These are phyloP conservation scores for Astragalus membranaceus DNA, from an alignment of 306 rosid genomes.

Conservation along the genomic window DNA sequence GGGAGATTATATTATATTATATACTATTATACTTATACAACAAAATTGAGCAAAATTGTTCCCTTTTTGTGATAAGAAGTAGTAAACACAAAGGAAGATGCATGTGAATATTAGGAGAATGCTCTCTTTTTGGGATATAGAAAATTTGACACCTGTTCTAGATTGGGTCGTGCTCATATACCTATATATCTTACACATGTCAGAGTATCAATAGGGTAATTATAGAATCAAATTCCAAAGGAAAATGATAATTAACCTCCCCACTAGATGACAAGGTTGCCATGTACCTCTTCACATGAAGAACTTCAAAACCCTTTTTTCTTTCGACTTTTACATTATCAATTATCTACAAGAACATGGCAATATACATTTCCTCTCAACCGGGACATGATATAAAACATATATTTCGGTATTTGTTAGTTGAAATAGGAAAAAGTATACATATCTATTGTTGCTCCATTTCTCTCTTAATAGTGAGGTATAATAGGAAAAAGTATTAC, in stretches of 20 bases:
- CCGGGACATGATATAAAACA: too few relatives aligned
- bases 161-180: constrained; percentile 31
- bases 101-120: constrained; percentile 34
- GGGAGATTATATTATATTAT: too few relatives aligned
- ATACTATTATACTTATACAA: too few relatives aligned
- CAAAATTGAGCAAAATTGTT: too few relatives aligned
- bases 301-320: neutral
- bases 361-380: constrained; percentile 14
- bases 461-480: too few relatives aligned
- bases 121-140: constrained; percentile 20
- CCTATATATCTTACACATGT: neutral
- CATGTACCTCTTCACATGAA: constrained; percentile 29
- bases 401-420: too few relatives aligned
- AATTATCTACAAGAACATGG: constrained; percentile 28
- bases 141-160: constrained; percentile 21
- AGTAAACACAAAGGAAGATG: constrained; percentile 11
- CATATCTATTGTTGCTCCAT: too few relatives aligned
- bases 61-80: constrained; percentile 14
- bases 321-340: constrained; percentile 6
- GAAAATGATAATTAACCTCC: constrained; percentile 31
- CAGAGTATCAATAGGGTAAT: constrained; percentile 7
- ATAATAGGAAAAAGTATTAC: too few relatives aligned
- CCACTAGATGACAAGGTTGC: constrained; percentile 39
- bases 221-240: constrained; percentile 4
- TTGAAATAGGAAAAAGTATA: too few relatives aligned